Evolutionary conservation across 2,329 filamentous ascomycete species (phyloP).

Genomic region (Metarhizium humberi): DNA sequence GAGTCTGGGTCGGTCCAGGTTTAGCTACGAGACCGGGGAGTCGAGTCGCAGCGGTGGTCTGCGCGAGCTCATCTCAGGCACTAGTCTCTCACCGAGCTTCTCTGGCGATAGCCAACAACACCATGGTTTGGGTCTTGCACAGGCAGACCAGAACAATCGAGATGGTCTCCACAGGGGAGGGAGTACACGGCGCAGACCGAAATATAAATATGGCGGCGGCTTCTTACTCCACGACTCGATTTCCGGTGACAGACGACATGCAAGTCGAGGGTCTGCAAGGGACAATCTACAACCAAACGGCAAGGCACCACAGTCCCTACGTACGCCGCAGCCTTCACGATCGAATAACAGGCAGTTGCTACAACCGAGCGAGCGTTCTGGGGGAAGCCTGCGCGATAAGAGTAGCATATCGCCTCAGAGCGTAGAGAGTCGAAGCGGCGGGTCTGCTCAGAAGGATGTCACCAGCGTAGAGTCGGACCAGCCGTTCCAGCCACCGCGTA

Average conservation of each 20-base stretch:
- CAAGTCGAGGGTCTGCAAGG: conserved; percentile 19
- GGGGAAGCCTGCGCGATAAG: background rate
- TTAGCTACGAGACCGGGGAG: conserved; percentile 34
- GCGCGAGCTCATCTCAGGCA: conserved; percentile 8
- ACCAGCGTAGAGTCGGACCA: background rate
- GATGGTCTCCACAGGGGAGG: conserved; percentile 11
- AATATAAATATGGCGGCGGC: conserved; percentile 35
- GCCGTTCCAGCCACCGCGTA: background rate
- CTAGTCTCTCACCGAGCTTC: conserved; percentile 10
- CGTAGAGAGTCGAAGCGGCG: background rate
- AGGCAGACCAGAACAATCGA: background rate
- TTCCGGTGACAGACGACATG: conserved; percentile 20
- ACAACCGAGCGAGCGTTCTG: background rate
- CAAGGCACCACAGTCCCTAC: conserved; percentile 7
- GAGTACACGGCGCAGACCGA: conserved; percentile 25
- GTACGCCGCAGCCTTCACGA: conserved; percentile 1
- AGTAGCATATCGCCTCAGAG: background rate
- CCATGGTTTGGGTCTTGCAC: conserved; percentile 3
- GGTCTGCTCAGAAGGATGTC: background rate
- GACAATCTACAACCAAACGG: conserved; percentile 13
- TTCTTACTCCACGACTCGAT: conserved; percentile 41
- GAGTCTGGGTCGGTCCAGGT: conserved; percentile 2
- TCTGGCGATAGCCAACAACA: conserved; percentile 3
- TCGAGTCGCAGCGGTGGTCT: conserved; percentile 24
- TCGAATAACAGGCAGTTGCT: background rate